Conservation (phyloP, 148 eudicot species). For the Gaultheria prostrata region DNA sequence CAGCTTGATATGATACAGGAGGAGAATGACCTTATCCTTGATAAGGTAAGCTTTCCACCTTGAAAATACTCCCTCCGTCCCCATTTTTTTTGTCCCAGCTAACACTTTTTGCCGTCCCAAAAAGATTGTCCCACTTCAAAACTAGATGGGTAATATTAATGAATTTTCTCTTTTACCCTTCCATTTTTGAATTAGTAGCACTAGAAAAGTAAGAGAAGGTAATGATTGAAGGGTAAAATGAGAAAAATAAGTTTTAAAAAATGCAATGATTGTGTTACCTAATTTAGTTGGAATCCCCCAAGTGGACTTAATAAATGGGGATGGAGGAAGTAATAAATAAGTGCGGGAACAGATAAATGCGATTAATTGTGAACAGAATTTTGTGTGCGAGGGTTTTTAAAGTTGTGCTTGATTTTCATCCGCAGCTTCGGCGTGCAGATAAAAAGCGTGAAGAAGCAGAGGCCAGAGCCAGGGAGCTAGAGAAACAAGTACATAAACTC, state of each 20-base stretch:
- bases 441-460: constrained; percentile 86
- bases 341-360: neutral
- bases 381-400: neutral
- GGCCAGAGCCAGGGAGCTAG: constrained; percentile 83
- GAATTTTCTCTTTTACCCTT: no score
- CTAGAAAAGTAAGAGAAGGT: no score
- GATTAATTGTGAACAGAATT: neutral
- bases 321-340: neutral
- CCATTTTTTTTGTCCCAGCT: no score
- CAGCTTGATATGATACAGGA: constrained; percentile 99
- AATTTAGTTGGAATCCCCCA: no score
- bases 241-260: no score
- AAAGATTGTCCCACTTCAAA: no score
- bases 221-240: no score
- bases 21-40: constrained; percentile 79
- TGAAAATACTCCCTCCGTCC: neutral
- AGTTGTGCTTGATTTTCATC: constrained; percentile 20
- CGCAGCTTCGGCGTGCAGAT: constrained; percentile 78
- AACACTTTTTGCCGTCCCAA: no score
- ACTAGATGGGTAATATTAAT: no score
- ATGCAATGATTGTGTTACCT: no score
- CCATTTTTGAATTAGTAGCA: no score
- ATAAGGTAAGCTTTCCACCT: constrained; percentile 50
- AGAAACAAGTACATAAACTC: constrained; percentile 66
- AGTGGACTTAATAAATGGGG: no score